Evolutionary conservation across 2,329 filamentous ascomycete genomes (phyloP), one percentile per base, ranked within the genome.

Genomic region (Paradendryphiella salina): DNA sequence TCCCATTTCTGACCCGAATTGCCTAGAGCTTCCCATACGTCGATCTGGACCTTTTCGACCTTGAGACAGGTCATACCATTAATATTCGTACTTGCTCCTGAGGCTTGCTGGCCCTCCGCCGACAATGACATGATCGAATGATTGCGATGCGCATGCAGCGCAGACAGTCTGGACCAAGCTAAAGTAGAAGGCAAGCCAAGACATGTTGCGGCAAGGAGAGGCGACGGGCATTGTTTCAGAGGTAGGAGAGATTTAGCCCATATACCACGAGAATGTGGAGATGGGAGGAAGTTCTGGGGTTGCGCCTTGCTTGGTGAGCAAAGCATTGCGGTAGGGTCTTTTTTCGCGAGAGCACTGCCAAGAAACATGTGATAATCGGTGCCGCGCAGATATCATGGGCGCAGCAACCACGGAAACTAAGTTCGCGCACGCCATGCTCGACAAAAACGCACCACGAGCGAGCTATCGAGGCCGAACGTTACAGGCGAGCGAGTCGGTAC

Each of bases 21-120:
- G 1, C 68, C 70, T 6, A 73, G 32, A 21, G 57, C 44, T 54
- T 69, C 64, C 69, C 70, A 73, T 2, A 60, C 60, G 46, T 72
- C 66, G 31, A 72, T 64, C 41, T 73, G 69, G 5, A 49, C 59
- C 15, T 60, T 64, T 45, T 72, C 70, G 10, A 69, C 69, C 5
- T 69, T 59, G 8, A 72, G 46, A 53, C 71, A 73, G 4, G 69
- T 71, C 66, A 72, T 71, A 2, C 71, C 75, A 59, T 79, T 78
- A 45, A 79, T 76, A 8, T 68, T 64, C 13, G 72, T 76, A 3
- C 74, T 75, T 5, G 75, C 77, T 35, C 74, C 74, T 2, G 78
- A 56, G 0, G 8, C 70, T 69, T n/a, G 67, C 67, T 11, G 63
- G 60, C 2, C 70, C 70, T 11, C 63, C 69, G 5, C 70, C 70